These are phyloP conservation scores for Citrus glauca DNA, from an alignment of 345 rosid species.

Conservation along the genomic window DNA sequence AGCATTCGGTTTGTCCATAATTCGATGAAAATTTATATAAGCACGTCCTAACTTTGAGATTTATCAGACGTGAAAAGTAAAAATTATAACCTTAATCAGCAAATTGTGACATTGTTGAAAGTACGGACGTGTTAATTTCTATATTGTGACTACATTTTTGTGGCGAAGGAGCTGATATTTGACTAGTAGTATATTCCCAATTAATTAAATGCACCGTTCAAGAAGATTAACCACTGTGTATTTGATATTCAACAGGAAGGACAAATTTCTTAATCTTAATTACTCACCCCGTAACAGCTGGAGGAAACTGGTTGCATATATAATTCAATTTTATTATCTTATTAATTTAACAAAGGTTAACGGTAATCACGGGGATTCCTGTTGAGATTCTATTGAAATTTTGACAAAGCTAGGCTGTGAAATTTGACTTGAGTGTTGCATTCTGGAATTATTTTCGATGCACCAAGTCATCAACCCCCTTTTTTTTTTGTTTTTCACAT, in stretches of 20 bases:
- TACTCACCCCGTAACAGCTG: slow-evolving; percentile 23
- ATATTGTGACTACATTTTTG: too few relatives aligned
- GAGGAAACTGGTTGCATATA: not conserved
- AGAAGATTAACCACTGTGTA: not conserved
- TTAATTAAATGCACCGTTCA: not conserved
- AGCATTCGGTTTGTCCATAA: not conserved
- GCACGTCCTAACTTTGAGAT: not conserved
- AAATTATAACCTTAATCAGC: not conserved
- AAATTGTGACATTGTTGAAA: too few relatives aligned
- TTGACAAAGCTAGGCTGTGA: slow-evolving; percentile 12
- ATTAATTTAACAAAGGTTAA: not conserved
- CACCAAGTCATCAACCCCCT: not conserved
- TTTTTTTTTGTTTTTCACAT: not conserved
- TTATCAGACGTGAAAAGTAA: not conserved
- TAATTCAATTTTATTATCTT: not conserved
- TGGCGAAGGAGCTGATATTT: not conserved
- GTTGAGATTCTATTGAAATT: not conserved
- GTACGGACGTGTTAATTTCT: too few relatives aligned
- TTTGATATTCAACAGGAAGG: not conserved
- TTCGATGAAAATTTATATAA: not conserved
- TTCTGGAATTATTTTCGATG: not conserved
- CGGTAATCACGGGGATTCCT: slow-evolving; percentile 33
- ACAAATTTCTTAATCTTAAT: not conserved
- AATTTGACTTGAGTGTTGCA: not conserved
- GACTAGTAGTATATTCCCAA: not conserved